These are phyloP conservation scores for Stereum hirsutum DNA, from an alignment of 1,284 basidiomycete species.

Conservation along the genomic window DNA sequence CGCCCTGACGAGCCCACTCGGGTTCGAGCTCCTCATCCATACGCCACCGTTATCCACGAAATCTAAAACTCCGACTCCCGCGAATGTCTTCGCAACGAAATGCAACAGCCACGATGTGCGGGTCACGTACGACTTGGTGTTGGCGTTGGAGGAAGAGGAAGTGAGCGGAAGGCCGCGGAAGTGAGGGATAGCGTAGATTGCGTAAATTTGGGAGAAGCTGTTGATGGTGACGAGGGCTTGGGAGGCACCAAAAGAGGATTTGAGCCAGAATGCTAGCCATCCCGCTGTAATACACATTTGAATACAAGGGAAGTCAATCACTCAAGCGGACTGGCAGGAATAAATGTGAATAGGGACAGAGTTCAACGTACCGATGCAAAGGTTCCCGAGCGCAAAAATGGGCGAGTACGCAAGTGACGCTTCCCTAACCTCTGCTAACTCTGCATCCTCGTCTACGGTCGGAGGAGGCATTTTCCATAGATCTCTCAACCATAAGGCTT, in stretches of 20 bases:
- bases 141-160: no score
- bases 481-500: slow-evolving; percentile 22
- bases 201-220: slow-evolving; percentile 21
- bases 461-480: slow-evolving; percentile 13
- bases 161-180: slow-evolving; percentile 4
- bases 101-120: slow-evolving; percentile 18
- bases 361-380: slow-evolving; percentile 21
- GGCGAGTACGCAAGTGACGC: slow-evolving; percentile 21
- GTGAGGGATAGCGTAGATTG: slow-evolving; percentile 17
- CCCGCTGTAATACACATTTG: slow-evolving; percentile 14
- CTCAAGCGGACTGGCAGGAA: not conserved
- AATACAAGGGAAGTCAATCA: not conserved
- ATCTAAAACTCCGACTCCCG: slow-evolving; percentile 25
- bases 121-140: slow-evolving; percentile 6
- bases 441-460: slow-evolving; percentile 12
- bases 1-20: not conserved
- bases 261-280: slow-evolving; percentile 27
- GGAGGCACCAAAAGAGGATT: slow-evolving; percentile 19
- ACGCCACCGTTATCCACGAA: slow-evolving; percentile 26
- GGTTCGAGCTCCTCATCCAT: slow-evolving; percentile 10
- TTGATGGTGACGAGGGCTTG: slow-evolving; percentile 24
- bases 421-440: slow-evolving; percentile 1
- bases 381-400: slow-evolving; percentile 23
- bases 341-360: not conserved
- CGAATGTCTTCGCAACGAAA: slow-evolving; percentile 23